Evolutionary conservation across 768 basidiomycete species (phyloP), one percentile per base, ranked within the genome.

Genomic region (Trametes coccinea): DNA sequence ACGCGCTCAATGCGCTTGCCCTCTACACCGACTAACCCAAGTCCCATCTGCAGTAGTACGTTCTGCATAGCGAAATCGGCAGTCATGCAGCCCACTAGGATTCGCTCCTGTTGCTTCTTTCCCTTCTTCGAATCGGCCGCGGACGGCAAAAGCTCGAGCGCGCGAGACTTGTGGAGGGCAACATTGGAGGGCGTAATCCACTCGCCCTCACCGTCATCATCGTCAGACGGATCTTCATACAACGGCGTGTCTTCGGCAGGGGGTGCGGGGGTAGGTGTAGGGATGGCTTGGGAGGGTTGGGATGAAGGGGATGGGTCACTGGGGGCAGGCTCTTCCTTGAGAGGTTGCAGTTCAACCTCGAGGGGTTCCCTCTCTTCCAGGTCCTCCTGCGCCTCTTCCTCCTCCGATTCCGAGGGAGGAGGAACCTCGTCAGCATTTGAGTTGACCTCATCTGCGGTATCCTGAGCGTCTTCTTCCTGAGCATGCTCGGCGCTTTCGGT

Each of bases 51-150:
- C 53, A 99, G 75, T 64, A 96, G 76, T 22, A 98, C 93, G 69
- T 99, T 99, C 76, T 99, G 97, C 88, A 99, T 97, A 16, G 97
- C 97, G 73, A 95, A 98, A 82, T 99, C 97, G 22, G 92, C 92
- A 8, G 97, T 98, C 91, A 98, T 94, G 72, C 95, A 97, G 16
- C 95, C 97, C 5, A 84, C 86, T 54, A 79, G 80, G 48, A 96
- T 79, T 73, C 44, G 78, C 72, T 68, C 67, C 70, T 62, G 69
- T 70, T 59, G 78, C 69, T 66, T 77, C 63, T 64, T 69, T 39
- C 63, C 63, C 52, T 59, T 76, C 68, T 61, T 56, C 49, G 76
- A 77, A 10, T 67, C 66, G 16, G 71, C 75, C n/a, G 75, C 74
- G 22, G 82, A 78, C 3, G 94, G 90, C 33, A 96, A 80, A 40